Conservation (phyloP, 176 grass and related monocot species). For the Eleusine indica region DNA sequence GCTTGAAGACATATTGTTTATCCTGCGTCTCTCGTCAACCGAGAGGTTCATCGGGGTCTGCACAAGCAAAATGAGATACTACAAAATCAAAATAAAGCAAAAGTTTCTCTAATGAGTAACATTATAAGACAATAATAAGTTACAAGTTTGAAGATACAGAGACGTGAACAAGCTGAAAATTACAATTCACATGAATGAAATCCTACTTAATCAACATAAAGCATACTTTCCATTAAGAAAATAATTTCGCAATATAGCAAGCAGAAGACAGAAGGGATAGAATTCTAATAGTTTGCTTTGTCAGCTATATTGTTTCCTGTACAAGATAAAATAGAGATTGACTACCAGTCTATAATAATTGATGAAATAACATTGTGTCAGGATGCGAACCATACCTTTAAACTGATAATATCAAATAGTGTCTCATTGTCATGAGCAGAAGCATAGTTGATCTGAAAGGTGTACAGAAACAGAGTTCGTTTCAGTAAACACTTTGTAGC, state of each 20-base stretch:
- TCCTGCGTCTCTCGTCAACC: constrained; percentile 79
- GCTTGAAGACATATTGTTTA: constrained; percentile 80
- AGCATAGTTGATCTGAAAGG: constrained; percentile 87
- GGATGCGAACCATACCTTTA: constrained; percentile 61
- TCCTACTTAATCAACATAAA: constrained; percentile 1
- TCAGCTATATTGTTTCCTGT: neutral
- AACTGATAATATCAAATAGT: constrained; percentile 88
- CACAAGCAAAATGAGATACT: constrained; percentile 42
- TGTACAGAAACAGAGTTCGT: constrained; percentile 11
- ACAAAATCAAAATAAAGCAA: neutral
- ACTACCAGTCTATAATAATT: neutral
- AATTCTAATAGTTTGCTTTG: constrained; percentile 1
- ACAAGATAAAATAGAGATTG: constrained; percentile 23
- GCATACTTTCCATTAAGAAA: neutral
- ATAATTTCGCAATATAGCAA: neutral
- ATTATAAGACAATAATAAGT: constrained; percentile 21
- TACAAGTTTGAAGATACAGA: neutral
- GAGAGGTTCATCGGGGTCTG: constrained; percentile 67
- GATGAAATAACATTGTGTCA: constrained; percentile 3
- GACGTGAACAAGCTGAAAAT: neutral
- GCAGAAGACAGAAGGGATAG: neutral
- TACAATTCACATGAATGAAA: neutral
- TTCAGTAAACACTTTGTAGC: constrained; percentile 22
- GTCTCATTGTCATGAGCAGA: constrained; percentile 98
- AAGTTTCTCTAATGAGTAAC: neutral